A percentile compares a stretch with the other conserved stretches of the same genome.
phyloP scores from a whole-genome alignment of 441 rosid species.

The Cnidoscolus chayamansa region DNA sequence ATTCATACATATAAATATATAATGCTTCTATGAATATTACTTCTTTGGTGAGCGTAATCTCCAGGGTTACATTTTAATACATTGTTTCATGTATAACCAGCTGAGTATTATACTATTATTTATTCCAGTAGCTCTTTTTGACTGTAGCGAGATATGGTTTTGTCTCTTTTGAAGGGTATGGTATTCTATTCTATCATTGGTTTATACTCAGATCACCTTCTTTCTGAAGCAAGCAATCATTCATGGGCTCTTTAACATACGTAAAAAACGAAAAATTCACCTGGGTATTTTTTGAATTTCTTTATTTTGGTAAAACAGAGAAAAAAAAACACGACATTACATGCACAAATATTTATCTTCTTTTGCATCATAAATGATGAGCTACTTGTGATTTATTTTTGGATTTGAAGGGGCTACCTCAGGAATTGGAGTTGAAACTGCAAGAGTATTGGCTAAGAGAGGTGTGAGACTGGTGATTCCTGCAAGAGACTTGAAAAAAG shows the following conservation, averaged over 20 bases:
- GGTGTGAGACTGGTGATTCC: constrained; percentile 76
- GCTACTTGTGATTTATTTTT: neutral
- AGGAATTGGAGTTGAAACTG: constrained; percentile 89
- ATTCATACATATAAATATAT: too few relatives aligned
- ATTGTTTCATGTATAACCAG: neutral
- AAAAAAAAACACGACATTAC: neutral
- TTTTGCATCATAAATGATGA: too few relatives aligned
- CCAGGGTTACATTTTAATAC: neutral
- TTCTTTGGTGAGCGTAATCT: constrained; percentile 8
- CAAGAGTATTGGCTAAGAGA: constrained; percentile 72
- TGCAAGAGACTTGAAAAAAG: constrained; percentile 74
- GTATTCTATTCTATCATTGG: neutral
- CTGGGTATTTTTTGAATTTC: neutral
- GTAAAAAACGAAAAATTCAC: too few relatives aligned
- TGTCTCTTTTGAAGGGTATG: constrained; percentile 31
- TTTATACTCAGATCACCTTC: neutral
- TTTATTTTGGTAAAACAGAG: neutral
- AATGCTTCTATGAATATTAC: neutral
- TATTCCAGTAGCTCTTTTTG: constrained; percentile 22
- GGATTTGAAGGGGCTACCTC: constrained; percentile 68
- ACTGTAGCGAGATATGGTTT: constrained; percentile 34
- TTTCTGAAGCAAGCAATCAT: neutral
- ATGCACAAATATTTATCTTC: too few relatives aligned
- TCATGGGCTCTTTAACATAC: too few relatives aligned
- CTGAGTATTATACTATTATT: neutral